Evolutionary conservation across 371 early-diverging fungal genomes (phyloP), one percentile per base, ranked within the genome.

Genomic region (Mucor ambiguus): DNA sequence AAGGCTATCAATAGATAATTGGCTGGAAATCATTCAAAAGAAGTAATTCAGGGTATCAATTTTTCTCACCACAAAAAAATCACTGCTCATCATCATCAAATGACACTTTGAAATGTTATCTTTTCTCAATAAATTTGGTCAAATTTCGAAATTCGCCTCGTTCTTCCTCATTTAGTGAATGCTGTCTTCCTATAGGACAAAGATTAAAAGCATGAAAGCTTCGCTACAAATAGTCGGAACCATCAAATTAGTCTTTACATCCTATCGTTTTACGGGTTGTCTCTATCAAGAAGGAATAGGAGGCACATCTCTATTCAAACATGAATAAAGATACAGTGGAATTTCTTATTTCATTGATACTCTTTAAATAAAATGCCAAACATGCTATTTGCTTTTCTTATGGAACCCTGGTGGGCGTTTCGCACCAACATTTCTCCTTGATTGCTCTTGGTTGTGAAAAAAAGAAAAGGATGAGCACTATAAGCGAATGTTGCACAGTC

Each of bases 21-120:
- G 24, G 20, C 9, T 46, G 3, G 26, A 28, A 28, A 4, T 12
- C 28, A 28, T 52, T 16, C 16, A 52, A 52, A 52, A 28, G 12
- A 16, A 52, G 28, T 16, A 52, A 28, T 49, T 26, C 28, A 26
- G 26, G 28, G 41, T 14, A 52, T 12, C 4, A 12, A 12, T 24
- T 49, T 49, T 49, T 49, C 52, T 52, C 52, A 52, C 12, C 9
- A 26, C 12, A 52, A 49, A 52, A 6, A 26, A 14, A 52, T 52
- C 52, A 52, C 28, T 52, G 52, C 52, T 52, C 28, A 52, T 52
- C 52, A 52, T 28, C 52, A 52, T 52, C 52, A 52, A 52, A 52
- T 52, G 52, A 52, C 24, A 52, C 16, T 10, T 28, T 22, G 9
- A 6, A 46, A 22, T 46, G 22, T 9, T 52, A 52, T 16, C 12